A percentile compares a stretch with the other conserved stretches of the same genome.
These are phyloP conservation scores for Diaporthe humulicola DNA, from an alignment of 2,329 filamentous ascomycete species.

Conservation along the genomic window DNA sequence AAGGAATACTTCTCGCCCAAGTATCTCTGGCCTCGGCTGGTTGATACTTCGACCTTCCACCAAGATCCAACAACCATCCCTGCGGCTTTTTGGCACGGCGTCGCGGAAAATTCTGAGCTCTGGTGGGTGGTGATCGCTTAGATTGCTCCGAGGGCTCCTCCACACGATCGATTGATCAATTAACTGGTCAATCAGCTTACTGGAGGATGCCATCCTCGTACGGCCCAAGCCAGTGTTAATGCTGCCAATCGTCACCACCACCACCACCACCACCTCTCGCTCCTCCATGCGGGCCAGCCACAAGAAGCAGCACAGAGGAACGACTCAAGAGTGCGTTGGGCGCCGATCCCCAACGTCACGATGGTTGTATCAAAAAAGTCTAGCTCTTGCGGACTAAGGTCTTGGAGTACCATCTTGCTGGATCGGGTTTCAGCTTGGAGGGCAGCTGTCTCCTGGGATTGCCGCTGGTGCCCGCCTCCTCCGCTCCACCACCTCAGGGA, in stretches of 20 bases:
- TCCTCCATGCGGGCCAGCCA: background rate
- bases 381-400: slow-evolving; percentile 10
- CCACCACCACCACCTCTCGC: background rate
- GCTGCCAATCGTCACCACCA: slow-evolving; percentile 16
- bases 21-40: slow-evolving; percentile 8
- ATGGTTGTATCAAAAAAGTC: slow-evolving; percentile 17
- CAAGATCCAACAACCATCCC: slow-evolving; percentile 25
- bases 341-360: slow-evolving; percentile 24
- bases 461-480: slow-evolving; percentile 19
- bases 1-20: background rate
- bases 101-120: slow-evolving; percentile 32
- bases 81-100: slow-evolving; percentile 17
- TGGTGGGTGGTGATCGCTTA: slow-evolving; percentile 25
- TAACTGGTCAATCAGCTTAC: background rate
- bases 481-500: background rate
- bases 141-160: background rate
- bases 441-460: slow-evolving; percentile 7
- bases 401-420: slow-evolving; percentile 15
- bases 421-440: slow-evolving; percentile 17
- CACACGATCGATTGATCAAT: slow-evolving; percentile 22
- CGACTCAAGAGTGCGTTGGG: slow-evolving; percentile 16
- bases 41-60: background rate
- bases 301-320: background rate
- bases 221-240: slow-evolving; percentile 6
- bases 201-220: slow-evolving; percentile 6